Percentiles rank a stretch among this genome's conserved stretches.
phyloP scores from a whole-genome alignment of 2,329 filamentous ascomycete genomes.

The Alternaria atra region DNA sequence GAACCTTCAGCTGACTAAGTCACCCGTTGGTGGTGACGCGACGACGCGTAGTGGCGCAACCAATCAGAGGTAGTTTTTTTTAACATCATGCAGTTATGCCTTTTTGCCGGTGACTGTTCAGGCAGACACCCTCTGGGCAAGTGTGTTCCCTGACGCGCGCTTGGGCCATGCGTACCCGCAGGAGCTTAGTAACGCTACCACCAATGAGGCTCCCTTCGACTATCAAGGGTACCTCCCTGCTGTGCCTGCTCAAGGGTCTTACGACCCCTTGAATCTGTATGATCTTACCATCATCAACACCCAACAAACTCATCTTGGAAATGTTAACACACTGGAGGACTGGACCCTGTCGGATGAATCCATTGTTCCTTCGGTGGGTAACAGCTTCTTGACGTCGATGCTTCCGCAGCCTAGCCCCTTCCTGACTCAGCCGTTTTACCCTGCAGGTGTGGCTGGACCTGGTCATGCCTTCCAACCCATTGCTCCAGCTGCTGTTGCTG shows the following conservation, averaged over 20 bases:
- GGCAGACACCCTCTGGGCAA: too few relatives aligned
- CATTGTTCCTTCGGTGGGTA: neutral
- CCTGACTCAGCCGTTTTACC: neutral
- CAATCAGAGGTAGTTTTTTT: conserved; percentile 9
- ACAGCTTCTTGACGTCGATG: neutral
- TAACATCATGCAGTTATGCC: conserved; percentile 13
- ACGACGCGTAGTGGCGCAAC: neutral
- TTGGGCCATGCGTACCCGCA: neutral
- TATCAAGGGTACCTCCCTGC: too few relatives aligned
- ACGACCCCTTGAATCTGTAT: neutral
- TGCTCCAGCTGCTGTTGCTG: neutral
- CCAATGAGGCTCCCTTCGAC: neutral
- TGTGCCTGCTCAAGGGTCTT: neutral
- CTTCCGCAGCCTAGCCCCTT: neutral
- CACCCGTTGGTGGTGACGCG: neutral
- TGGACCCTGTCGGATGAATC: neutral
- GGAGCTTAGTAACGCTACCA: neutral
- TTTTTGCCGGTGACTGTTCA: too few relatives aligned
- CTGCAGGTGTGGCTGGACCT: neutral
- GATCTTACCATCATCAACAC: neutral
- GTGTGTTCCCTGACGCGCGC: neutral
- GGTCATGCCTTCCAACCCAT: neutral
- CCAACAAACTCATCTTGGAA: neutral
- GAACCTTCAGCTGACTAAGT: neutral
- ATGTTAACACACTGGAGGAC: neutral